Conservation (phyloP, 352 stramenopile genomes). For the Phytophthora crassamura region DNA sequence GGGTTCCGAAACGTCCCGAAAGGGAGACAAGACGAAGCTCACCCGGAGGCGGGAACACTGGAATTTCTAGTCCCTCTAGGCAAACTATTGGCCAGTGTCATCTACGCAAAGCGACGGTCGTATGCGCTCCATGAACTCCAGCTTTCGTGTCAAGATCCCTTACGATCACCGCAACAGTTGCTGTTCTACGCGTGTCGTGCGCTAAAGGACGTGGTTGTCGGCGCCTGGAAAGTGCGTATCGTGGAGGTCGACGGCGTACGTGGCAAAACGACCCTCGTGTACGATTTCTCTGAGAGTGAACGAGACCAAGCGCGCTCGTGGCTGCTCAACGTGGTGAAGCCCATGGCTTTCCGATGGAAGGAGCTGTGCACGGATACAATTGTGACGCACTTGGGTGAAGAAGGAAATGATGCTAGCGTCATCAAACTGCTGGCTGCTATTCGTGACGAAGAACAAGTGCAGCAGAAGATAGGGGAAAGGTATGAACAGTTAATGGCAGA, state of each 20-base stretch:
- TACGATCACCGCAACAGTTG: conserved; percentile 67
- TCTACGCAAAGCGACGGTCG: conserved; percentile 73
- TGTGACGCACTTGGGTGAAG: conserved; percentile 19
- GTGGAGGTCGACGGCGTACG: conserved; percentile 58
- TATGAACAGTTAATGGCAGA: conserved; percentile 18
- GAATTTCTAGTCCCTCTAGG: conserved; percentile 53
- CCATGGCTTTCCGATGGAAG: conserved; percentile 46
- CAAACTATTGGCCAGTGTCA: conserved; percentile 49
- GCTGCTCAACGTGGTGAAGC: conserved; percentile 36
- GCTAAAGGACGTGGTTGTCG: conserved; percentile 56
- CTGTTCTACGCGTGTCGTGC: conserved; percentile 48
- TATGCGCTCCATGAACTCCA: conserved; percentile 58
- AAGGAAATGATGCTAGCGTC: background rate
- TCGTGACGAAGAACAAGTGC: conserved; percentile 30
- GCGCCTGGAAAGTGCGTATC: conserved; percentile 60
- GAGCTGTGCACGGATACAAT: conserved; percentile 68
- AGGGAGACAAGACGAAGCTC: conserved; percentile 58
- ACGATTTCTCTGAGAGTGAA: conserved; percentile 61
- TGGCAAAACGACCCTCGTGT: conserved; percentile 60
- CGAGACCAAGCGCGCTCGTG: conserved; percentile 17
- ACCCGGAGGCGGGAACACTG: conserved; percentile 69
- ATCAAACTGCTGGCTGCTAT: conserved; percentile 32
- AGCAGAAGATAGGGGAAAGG: conserved; percentile 4
- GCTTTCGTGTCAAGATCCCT: conserved; percentile 38
- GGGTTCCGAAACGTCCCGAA: conserved; percentile 64